phyloP scores from a whole-genome alignment of 2,329 filamentous ascomycete genomes.

The Xylaria hypoxylon region DNA sequence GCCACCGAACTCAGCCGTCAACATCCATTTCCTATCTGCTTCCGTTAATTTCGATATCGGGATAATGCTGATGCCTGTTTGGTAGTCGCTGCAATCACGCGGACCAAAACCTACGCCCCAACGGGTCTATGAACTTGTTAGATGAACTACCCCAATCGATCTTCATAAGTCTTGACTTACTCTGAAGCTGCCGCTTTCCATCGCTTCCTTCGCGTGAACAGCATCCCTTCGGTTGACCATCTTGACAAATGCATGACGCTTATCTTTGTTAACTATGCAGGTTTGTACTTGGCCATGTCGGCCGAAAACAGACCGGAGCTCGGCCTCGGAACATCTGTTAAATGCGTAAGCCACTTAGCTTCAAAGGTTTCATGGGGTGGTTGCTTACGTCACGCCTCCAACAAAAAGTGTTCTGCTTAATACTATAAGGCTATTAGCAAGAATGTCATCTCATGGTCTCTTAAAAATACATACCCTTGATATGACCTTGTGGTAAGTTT shows the following conservation, averaged over 20 bases:
- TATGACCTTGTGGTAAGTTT: conserved; percentile 77
- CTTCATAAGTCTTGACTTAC: conserved; percentile 60
- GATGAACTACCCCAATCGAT: conserved; percentile 21
- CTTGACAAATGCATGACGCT: conserved; percentile 98
- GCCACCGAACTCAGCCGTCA: conserved; percentile 92
- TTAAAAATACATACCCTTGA: conserved; percentile 69
- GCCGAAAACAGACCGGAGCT: conserved; percentile 83
- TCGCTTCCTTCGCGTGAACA: conserved; percentile 83
- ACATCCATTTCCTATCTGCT: conserved; percentile 96
- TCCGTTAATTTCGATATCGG: conserved; percentile 94
- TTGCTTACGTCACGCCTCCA: conserved; percentile 86
- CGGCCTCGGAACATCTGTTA: conserved; percentile 77
- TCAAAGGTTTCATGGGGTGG: conserved; percentile 15
- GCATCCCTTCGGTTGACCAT: conserved; percentile 94
- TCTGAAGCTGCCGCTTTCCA: conserved; percentile 83
- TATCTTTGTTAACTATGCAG: conserved; percentile 97
- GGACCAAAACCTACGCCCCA: conserved; percentile 99
- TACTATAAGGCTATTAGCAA: conserved; percentile 61
- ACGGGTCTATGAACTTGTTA: conserved; percentile 72
- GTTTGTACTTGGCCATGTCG: conserved; percentile 91
- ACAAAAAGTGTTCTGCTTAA: conserved; percentile 96
- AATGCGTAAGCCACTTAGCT: conserved; percentile 47
- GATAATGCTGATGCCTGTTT: conserved; percentile 90
- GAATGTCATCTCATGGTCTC: neutral
- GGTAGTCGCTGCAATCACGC: conserved; percentile 96